Evolutionary conservation across 2,329 filamentous ascomycete genomes (phyloP), one percentile per base, ranked within the genome.

Genomic region (Sclerotinia trifoliorum): DNA sequence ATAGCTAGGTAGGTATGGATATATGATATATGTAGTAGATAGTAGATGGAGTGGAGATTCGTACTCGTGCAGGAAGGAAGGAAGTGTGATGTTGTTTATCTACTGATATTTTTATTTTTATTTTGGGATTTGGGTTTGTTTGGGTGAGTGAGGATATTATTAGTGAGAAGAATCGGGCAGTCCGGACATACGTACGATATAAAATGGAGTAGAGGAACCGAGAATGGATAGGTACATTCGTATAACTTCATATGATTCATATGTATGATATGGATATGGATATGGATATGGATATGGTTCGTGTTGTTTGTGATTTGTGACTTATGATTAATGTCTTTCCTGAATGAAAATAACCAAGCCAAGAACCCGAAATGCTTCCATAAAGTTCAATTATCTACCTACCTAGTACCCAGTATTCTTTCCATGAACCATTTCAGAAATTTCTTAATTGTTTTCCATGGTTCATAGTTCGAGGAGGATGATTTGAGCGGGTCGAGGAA

Each of bases 401-500:
- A 29, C 29, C 29, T 29, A 29, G 3, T 29, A 29, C 29, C 29
- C 5, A 29, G 29, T 35, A 35, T 35, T 35, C 7, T 48, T 21
- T 55, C 21, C 26, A 11, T 21, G 2, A 10, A 17, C n/a, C 26
- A 26, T 8, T 3, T 51, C 21, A 6, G 3, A 3, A 3, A 29
- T 52, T 5, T 17, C 8, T 44, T 2, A 24, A 29, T 60, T 26
- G 19, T 15, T 17, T 17, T 44, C 2, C 42, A 46, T 60, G 44
- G 6, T 17, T 24, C 19, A 35, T 24, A 32, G 6, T 21, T n/a
- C 10, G 19, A 48, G 42, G 26, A 13, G 15, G 26, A 32, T 6
- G n/a, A n/a, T 35, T 35, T 26, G 56, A 32, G 57, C 32, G 57
- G 57, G 24, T 60, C 57, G 10, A 17, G 57, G 57, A 60, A 60